Percentiles rank a stretch among this genome's conserved stretches.
These are phyloP conservation scores for Pseudozyma sp. DNA, from an alignment of 1,284 basidiomycete species.

Conservation along the genomic window DNA sequence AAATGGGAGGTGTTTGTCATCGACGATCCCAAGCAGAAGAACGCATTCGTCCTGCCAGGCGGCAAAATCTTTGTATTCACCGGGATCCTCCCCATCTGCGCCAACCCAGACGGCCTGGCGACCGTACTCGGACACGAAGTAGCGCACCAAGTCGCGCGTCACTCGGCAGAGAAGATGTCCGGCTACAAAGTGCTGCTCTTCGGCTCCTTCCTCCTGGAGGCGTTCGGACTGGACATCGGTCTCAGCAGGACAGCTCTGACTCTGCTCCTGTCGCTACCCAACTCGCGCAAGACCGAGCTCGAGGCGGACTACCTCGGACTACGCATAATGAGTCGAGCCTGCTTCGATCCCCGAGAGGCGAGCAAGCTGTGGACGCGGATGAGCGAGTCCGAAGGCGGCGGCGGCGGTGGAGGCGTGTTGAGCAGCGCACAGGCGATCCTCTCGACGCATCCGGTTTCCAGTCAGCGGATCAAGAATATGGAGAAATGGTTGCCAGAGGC, in stretches of 20 bases:
- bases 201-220: slow-evolving; percentile 45
- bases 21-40: slow-evolving; percentile 77
- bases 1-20: slow-evolving; percentile 84
- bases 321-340: slow-evolving; percentile 74
- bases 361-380: slow-evolving; percentile 56
- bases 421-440: slow-evolving; percentile 44
- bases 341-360: slow-evolving; percentile 82
- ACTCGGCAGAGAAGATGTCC: slow-evolving; percentile 64
- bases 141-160: slow-evolving; percentile 76
- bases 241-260: slow-evolving; percentile 70
- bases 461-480: slow-evolving; percentile 56
- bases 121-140: slow-evolving; percentile 86
- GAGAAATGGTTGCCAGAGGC: slow-evolving; percentile 55
- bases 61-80: slow-evolving; percentile 84
- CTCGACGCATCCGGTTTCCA: slow-evolving; percentile 59
- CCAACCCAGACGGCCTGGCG: slow-evolving; percentile 84
- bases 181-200: slow-evolving; percentile 60
- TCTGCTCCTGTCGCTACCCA: slow-evolving; percentile 79
- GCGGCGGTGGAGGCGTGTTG: slow-evolving; percentile 15
- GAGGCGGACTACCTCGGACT: slow-evolving; percentile 84
- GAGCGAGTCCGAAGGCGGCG: slow-evolving; percentile 38
- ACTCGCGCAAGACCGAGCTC: slow-evolving; percentile 82
- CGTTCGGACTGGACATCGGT: slow-evolving; percentile 56
- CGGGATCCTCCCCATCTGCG: slow-evolving; percentile 84
- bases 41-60: slow-evolving; percentile 83